phyloP scores from a whole-genome alignment of 2,329 filamentous ascomycete species.

The Coniochaeta prunicola region DNA sequence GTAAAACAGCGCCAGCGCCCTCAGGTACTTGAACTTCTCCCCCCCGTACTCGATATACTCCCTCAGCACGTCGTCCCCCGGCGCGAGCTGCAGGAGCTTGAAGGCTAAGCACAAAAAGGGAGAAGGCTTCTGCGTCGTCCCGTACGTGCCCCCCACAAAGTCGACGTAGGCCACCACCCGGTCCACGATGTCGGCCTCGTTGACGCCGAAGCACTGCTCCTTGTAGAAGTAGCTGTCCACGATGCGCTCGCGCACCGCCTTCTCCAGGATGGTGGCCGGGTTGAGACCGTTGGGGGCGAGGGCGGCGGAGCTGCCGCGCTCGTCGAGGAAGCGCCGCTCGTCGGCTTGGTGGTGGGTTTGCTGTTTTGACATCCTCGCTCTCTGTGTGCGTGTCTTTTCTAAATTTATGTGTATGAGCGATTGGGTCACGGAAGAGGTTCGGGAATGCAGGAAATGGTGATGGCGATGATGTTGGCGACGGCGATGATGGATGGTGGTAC shows the following conservation, averaged over 20 bases:
- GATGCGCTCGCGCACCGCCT: constrained; percentile 91
- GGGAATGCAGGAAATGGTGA: background rate
- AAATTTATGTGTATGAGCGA: too few relatives aligned
- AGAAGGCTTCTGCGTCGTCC: constrained; percentile 75
- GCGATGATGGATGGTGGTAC: background rate
- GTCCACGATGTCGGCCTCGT: constrained; percentile 76
- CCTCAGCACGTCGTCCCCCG: constrained; percentile 67
- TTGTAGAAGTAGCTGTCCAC: constrained; percentile 97
- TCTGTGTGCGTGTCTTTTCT: background rate
- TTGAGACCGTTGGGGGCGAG: constrained; percentile 84
- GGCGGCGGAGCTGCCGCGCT: constrained; percentile 70
- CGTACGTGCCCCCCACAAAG: constrained; percentile 84
- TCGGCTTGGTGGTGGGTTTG: constrained; percentile 60
- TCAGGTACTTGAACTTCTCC: constrained; percentile 76
- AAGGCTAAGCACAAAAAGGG: constrained; percentile 92
- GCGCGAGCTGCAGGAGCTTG: constrained; percentile 85
- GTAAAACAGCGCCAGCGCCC: constrained; percentile 87
- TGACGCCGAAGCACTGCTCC: constrained; percentile 95
- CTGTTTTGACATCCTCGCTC: background rate
- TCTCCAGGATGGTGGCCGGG: constrained; percentile 92
- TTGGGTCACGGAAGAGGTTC: constrained; percentile 5
- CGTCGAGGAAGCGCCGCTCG: constrained; percentile 76
- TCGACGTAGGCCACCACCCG: constrained; percentile 76
- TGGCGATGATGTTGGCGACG: background rate
- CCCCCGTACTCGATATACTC: constrained; percentile 75